Evolutionary conservation across 208 protist genomes (phyloP).

Genomic region (Acanthamoeba rhysodes): DNA sequence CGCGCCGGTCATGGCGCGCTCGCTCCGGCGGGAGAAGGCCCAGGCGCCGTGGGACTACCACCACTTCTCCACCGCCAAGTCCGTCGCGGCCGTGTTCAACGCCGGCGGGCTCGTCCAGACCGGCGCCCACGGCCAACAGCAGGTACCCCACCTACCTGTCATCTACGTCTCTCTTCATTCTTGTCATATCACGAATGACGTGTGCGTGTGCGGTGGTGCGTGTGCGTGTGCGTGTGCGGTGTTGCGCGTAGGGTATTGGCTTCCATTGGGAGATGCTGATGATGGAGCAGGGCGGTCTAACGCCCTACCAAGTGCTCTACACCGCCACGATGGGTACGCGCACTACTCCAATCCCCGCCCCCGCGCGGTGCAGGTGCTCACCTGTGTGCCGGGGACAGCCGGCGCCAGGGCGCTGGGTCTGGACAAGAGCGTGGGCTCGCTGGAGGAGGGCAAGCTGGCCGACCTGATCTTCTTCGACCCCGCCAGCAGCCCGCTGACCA

Average conservation of each 20-base stretch:
- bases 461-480: slow-evolving; percentile 39
- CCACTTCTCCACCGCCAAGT: not conserved
- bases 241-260: not conserved
- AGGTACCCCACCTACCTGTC: not conserved
- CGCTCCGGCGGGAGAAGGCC: not conserved
- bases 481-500: not conserved
- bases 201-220: no score
- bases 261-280: slow-evolving; percentile 22
- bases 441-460: slow-evolving; percentile 42
- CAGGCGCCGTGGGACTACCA: slow-evolving; percentile 20
- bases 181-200: no score
- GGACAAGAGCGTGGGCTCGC: slow-evolving; percentile 7
- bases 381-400: not conserved
- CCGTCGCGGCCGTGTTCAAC: not conserved
- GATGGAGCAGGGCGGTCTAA: not conserved
- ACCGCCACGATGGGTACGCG: not conserved
- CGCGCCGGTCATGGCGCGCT: not conserved
- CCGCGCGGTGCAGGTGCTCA: no score
- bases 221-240: no score
- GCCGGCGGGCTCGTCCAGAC: not conserved
- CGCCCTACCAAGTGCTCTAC: slow-evolving; percentile 5
- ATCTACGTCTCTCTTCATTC: not conserved
- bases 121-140: slow-evolving; percentile 57
- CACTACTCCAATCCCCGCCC: no score
- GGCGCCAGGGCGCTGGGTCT: not conserved